Conservation (phyloP, 1,284 basidiomycete species). For the Termitomyces sp. region DNA sequence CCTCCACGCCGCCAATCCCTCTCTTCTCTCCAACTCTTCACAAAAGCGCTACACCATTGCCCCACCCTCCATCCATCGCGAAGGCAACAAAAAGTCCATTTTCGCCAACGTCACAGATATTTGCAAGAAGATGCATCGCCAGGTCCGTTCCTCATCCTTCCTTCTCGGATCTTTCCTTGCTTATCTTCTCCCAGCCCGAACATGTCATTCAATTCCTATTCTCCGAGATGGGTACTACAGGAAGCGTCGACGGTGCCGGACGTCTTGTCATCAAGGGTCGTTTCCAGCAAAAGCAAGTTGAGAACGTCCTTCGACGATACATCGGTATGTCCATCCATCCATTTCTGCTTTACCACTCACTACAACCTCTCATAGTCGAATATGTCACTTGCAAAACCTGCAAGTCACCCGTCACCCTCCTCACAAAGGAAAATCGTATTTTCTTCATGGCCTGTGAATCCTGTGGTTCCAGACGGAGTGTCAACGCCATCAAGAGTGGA, state of each 20-base stretch:
- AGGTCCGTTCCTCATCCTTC: conserved; percentile 26
- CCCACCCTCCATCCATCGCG: conserved; percentile 91
- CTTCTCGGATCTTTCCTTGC: not conserved
- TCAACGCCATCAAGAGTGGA: conserved; percentile 96
- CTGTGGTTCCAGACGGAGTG: conserved; percentile 88
- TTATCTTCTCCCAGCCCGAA: conserved; percentile 63
- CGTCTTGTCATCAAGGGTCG: conserved; percentile 96
- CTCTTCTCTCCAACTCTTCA: conserved; percentile 75
- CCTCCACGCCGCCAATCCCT: conserved; percentile 91
- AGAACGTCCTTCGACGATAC: conserved; percentile 95
- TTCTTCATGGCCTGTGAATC: conserved; percentile 99
- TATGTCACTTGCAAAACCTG: conserved; percentile 99
- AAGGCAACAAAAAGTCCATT: conserved; percentile 95
- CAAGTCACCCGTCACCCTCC: conserved; percentile 95
- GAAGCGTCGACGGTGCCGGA: conserved; percentile 89
- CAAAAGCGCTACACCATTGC: conserved; percentile 96
- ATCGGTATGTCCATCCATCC: conserved; percentile 58
- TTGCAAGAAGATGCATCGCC: conserved; percentile 97
- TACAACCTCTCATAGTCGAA: conserved; percentile 59
- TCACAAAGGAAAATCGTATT: conserved; percentile 97
- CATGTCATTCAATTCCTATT: conserved; percentile 98
- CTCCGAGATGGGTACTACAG: conserved; percentile 97
- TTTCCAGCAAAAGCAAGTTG: conserved; percentile 98
- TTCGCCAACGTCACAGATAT: conserved; percentile 98
- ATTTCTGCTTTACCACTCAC: not conserved